Conservation (phyloP, 306 rosid genomes). For the Cyclanthera cordifolia region DNA sequence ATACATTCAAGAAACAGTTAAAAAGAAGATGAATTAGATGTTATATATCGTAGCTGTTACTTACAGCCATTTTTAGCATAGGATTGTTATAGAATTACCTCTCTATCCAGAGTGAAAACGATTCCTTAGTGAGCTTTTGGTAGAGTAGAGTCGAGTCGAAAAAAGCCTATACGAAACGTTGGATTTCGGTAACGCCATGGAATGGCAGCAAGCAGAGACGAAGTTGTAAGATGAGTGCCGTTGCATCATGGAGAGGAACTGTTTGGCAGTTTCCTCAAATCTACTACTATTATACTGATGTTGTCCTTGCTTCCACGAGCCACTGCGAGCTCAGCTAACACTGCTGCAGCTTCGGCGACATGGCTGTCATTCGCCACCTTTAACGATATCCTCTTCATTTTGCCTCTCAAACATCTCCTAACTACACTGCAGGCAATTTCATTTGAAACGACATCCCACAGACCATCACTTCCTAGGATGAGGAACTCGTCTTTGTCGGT, state of each 20-base stretch:
- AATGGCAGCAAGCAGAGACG: not conserved
- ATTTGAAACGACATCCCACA: constrained; percentile 71
- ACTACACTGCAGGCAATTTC: constrained; percentile 57
- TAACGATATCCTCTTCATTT: constrained; percentile 17
- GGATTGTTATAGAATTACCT: not conserved
- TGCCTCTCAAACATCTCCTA: constrained; percentile 43
- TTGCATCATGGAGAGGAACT: not conserved
- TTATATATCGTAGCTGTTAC: not conserved
- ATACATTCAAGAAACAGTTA: not conserved
- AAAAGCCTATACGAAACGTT: constrained; percentile 3
- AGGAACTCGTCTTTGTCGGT: constrained; percentile 60
- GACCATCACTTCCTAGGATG: constrained; percentile 73
- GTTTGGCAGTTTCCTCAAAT: constrained; percentile 29
- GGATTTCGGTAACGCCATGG: constrained; percentile 1
- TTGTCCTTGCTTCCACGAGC: constrained; percentile 77
- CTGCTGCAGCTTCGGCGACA: constrained; percentile 52
- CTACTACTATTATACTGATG: constrained; percentile 72
- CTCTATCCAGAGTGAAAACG: constrained; percentile 3
- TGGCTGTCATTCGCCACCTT: constrained; percentile 18
- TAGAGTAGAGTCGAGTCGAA: not conserved
- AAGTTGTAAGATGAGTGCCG: not conserved
- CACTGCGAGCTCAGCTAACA: constrained; percentile 55
- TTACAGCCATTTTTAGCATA: not conserved
- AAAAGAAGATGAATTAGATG: constrained; percentile 4
- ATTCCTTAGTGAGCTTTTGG: not conserved